Evolutionary conservation across 1,284 basidiomycete species (phyloP).

Genomic region (Volvariella volvacea): DNA sequence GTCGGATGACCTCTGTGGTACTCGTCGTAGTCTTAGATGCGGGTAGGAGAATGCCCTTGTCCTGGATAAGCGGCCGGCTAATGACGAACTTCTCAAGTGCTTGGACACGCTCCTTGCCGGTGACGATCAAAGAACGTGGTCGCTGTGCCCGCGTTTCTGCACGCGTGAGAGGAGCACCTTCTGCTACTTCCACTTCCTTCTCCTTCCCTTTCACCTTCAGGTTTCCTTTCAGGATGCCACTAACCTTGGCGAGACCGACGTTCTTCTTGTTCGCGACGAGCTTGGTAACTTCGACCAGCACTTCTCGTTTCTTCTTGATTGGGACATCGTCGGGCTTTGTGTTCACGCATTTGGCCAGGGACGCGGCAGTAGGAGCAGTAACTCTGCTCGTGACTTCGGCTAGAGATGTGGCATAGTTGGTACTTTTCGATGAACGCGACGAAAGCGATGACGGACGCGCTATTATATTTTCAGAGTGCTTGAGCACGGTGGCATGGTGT

Average conservation of each 20-base stretch:
- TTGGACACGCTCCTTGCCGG: too few relatives aligned
- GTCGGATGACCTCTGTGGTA: neutral
- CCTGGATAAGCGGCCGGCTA: neutral
- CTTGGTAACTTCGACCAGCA: conserved; percentile 29
- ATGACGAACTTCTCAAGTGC: too few relatives aligned
- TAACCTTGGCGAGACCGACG: conserved; percentile 16
- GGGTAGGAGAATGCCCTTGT: neutral
- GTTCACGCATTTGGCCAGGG: neutral
- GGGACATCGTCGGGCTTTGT: neutral
- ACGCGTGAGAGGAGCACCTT: too few relatives aligned
- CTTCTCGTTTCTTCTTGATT: conserved; percentile 30
- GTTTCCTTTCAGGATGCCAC: conserved; percentile 8
- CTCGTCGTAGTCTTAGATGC: neutral
- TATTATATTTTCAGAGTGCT: too few relatives aligned
- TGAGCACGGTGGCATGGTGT: too few relatives aligned
- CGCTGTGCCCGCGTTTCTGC: too few relatives aligned
- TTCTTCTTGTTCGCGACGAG: conserved; percentile 21
- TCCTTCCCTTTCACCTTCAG: conserved; percentile 8
- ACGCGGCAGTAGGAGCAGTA: neutral
- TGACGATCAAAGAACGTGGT: too few relatives aligned
- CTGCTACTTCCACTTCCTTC: conserved; percentile 4
- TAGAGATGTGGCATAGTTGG: neutral
- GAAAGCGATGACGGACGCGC: neutral
- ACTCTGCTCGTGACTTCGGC: neutral
- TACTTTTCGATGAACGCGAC: neutral